phyloP scores from a whole-genome alignment of 1,284 basidiomycete genomes.

The Meira miltonrushii region DNA sequence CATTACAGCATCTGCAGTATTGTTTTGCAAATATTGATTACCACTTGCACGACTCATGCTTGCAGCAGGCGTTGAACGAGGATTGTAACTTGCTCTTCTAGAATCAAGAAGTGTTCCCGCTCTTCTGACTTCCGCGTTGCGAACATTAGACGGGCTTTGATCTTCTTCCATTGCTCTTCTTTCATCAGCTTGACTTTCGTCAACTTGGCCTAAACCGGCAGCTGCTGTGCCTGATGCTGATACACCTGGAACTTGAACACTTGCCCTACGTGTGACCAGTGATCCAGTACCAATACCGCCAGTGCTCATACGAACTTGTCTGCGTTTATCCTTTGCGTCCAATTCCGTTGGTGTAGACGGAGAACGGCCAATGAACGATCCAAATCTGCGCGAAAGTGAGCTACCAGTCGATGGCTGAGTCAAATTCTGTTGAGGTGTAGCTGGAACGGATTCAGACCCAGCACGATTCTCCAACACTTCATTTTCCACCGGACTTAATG shows the following conservation, averaged over 20 bases:
- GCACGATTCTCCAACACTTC: background rate
- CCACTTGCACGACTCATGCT: slow-evolving; percentile 9
- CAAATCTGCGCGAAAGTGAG: slow-evolving; percentile 37
- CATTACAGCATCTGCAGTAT: no score
- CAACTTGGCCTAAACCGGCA: slow-evolving; percentile 6
- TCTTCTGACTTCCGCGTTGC: background rate
- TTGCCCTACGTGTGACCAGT: slow-evolving; percentile 4
- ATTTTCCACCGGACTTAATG: background rate
- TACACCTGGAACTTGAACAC: slow-evolving; percentile 4
- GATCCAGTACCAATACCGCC: slow-evolving; percentile 24
- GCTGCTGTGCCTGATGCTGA: background rate
- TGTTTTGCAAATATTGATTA: background rate
- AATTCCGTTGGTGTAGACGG: slow-evolving; percentile 34
- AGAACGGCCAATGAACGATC: slow-evolving; percentile 38
- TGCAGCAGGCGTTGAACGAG: background rate
- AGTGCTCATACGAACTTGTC: slow-evolving; percentile 38
- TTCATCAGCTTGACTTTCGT: slow-evolving; percentile 8
- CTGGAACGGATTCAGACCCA: background rate
- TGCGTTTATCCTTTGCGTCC: slow-evolving; percentile 32
- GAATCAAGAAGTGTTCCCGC: slow-evolving; percentile 8
- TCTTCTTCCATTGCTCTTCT: background rate
- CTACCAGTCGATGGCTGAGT: slow-evolving; percentile 14
- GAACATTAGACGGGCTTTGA: background rate
- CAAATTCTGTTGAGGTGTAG: background rate
- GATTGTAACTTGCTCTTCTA: background rate